Base-by-base conservation (phyloP, 2,329 filamentous ascomycete species). In the Lachnellula occidentalis region DNA sequence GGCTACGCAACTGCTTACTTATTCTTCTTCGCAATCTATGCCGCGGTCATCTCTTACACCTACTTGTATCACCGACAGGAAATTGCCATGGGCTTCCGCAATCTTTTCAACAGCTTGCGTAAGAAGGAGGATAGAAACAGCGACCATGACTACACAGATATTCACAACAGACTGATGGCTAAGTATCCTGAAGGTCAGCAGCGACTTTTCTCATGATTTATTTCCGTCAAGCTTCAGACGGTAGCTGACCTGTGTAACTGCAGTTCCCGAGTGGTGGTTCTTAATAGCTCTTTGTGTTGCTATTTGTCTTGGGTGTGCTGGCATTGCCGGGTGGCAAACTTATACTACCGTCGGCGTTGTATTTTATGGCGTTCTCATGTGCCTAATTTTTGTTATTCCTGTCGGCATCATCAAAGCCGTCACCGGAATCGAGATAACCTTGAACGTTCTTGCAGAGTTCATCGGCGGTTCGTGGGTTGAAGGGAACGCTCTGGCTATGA, bases 381-480 rank as follows among this genome's bases (percentile, higher is more conserved):
- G 66, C 6, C 43, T 67, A 5, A 41, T 70, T 17, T 70, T 69
- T 57, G 58, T 63, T 14, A 58, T 72, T 9, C 70, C 70, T 3
- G 61, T 66, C 17, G 70, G 70, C 31, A 71, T 72, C 54, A 68
- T 72, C 39, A 66, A 66, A 59, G 76, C 75, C 17, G 74, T 78
- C 39, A 76, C 76, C 39, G 76, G 76, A 61, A 70, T 74, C 52
- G 72, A 75, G 60, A 73, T 74, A 37, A 78, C 78, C 51, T 61
- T 89, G 36, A 90, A 90, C 61, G 83, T 90, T 24, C 71, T 89
- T 55, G 86, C 85, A 14, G 85, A 88, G 66, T 87, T 86, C 62
- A 80, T 90, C 58, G 79, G 86, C 56, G 86, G 87, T 8, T 88
- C 88, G 69, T 85, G 88, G 76, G 78, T 86, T 46, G 56, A 45